A percentile compares a stretch with the other conserved stretches of the same genome.
phyloP scores from a whole-genome alignment of 179 eudicot genomes.

The Drosera spatulata region DNA sequence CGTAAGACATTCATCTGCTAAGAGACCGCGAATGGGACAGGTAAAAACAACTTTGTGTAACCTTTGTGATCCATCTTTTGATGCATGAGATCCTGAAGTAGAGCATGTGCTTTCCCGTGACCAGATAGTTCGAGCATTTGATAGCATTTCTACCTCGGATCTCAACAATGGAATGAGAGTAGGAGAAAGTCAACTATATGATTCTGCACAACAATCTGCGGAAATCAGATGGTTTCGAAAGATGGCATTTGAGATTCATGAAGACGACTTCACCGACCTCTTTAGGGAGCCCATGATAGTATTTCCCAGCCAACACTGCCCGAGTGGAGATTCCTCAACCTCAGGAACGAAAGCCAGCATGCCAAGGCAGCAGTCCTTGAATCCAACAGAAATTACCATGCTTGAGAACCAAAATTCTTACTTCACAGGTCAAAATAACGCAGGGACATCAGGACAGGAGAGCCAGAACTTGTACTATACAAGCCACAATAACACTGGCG shows the following conservation, averaged over 20 bases:
- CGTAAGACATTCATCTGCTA: constrained; percentile 67
- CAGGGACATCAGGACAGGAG: constrained; percentile 8
- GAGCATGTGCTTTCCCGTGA: neutral
- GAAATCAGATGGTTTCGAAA: constrained; percentile 65
- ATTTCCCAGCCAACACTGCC: constrained; percentile 10
- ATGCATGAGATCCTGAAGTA: neutral
- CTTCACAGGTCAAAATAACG: constrained; percentile 11
- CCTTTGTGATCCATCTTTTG: neutral
- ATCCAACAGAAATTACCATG: neutral
- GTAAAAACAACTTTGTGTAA: constrained; percentile 15
- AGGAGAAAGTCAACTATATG: constrained; percentile 66
- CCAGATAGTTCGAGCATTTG: constrained; percentile 82
- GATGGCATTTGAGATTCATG: constrained; percentile 74
- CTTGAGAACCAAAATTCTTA: neutral
- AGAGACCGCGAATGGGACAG: constrained; percentile 96
- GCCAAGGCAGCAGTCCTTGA: constrained; percentile 12
- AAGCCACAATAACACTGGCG: constrained; percentile 7
- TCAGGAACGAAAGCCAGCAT: constrained; percentile 1
- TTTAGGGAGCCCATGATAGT: constrained; percentile 31
- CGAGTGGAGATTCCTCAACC: constrained; percentile 8
- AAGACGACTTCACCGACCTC: constrained; percentile 48
- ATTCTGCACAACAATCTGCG: constrained; percentile 68
- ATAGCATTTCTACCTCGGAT: constrained; percentile 42
- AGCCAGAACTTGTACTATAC: constrained; percentile 8
- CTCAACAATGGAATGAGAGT: constrained; percentile 76